Evolutionary conservation across 192 early-diverging fungal genomes (phyloP).

Genomic region (Linnemannia schmuckeri): DNA sequence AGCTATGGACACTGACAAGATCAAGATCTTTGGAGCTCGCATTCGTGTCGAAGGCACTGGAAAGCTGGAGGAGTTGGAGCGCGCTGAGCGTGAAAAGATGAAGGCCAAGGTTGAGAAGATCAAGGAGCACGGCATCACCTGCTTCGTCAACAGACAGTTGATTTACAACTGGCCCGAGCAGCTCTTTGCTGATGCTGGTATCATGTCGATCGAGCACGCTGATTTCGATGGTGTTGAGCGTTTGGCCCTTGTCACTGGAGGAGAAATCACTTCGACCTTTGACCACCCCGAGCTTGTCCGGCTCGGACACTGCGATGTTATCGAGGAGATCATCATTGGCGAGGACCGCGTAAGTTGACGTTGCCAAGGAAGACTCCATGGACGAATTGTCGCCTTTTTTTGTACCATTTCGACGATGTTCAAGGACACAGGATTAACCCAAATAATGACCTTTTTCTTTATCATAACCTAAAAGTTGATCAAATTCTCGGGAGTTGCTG

Average conservation of each 20-base stretch:
- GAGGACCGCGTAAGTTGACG: conserved; percentile 78
- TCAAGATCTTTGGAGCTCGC: conserved; percentile 98
- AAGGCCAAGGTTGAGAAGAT: conserved; percentile 98
- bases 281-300: conserved; percentile 96
- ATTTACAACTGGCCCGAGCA: conserved; percentile 99
- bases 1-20: conserved; percentile 99
- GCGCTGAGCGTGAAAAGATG: conserved; percentile 98
- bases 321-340: conserved; percentile 98
- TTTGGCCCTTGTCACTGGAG: conserved; percentile 94
- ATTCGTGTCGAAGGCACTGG: conserved; percentile 95
- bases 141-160: conserved; percentile 98
- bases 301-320: conserved; percentile 92
- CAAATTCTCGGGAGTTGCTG: conserved; percentile 95
- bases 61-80: conserved; percentile 96
- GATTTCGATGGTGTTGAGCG: conserved; percentile 98
- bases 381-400: background rate
- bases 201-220: conserved; percentile 97
- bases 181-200: conserved; percentile 94
- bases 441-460: background rate
- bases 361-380: background rate
- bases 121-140: conserved; percentile 95
- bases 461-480: conserved; percentile 70
- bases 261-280: conserved; percentile 97
- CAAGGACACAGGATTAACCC: background rate
- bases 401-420: background rate